A percentile compares a stretch with the other conserved stretches of the same genome.
These are phyloP conservation scores for Vaccinium myrtillus DNA, from an alignment of 148 eudicot genomes.

Conservation along the genomic window DNA sequence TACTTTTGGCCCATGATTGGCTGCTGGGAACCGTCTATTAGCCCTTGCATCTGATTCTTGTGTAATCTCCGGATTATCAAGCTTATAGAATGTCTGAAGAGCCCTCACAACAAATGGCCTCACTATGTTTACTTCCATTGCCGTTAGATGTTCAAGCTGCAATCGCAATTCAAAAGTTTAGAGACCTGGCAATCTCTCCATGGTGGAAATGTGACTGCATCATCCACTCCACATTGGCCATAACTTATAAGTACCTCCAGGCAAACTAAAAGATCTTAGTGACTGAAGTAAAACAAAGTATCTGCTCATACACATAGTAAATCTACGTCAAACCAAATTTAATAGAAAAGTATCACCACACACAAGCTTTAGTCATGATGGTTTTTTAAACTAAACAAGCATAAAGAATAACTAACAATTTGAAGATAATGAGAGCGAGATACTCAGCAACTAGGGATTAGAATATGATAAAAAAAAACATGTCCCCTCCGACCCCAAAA, in stretches of 20 bases:
- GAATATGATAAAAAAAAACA: neutral
- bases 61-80: conserved; percentile 78
- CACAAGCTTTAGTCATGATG: neutral
- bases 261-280: neutral
- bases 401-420: neutral
- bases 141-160: conserved; percentile 85
- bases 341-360: neutral
- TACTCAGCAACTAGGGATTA: neutral
- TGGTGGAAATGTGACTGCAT: neutral
- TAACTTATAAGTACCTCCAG: conserved; percentile 2
- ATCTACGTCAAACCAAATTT: neutral
- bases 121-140: conserved; percentile 96
- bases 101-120: conserved; percentile 86
- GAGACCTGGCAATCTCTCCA: neutral
- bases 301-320: neutral
- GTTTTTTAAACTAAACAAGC: neutral
- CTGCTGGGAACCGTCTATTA: conserved; percentile 44
- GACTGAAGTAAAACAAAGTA: neutral
- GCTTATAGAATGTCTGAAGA: conserved; percentile 80
- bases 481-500: neutral
- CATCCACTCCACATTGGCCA: conserved; percentile 8
- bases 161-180: conserved; percentile 23
- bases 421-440: neutral
- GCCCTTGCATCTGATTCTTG: conserved; percentile 56
- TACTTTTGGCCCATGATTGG: conserved; percentile 90